phyloP scores from a whole-genome alignment of 2,329 filamentous ascomycete species.

The Curvularia eragrostidis region DNA sequence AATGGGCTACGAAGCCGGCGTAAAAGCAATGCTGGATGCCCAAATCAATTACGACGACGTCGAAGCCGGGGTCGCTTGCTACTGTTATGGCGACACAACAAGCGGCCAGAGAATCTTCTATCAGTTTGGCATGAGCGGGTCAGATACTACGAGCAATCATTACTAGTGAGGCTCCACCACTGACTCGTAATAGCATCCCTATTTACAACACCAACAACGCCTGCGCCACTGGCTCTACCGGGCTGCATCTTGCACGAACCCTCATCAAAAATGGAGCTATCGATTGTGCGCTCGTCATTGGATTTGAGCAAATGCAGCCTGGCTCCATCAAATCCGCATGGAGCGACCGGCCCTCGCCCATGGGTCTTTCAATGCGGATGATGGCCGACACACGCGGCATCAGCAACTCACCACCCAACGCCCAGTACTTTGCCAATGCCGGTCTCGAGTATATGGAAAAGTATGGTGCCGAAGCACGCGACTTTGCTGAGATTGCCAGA shows the following conservation, averaged over 20 bases:
- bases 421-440: slow-evolving; percentile 94
- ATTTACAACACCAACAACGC: slow-evolving; percentile 99
- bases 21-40: slow-evolving; percentile 81
- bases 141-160: slow-evolving; percentile 7
- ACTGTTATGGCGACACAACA: slow-evolving; percentile 94
- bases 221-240: slow-evolving; percentile 90
- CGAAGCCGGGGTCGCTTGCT: slow-evolving; percentile 90
- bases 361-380: slow-evolving; percentile 74
- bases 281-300: slow-evolving; percentile 87
- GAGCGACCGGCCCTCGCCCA: slow-evolving; percentile 81
- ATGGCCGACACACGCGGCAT: slow-evolving; percentile 82
- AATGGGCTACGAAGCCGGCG: slow-evolving; percentile 86
- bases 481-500: slow-evolving; percentile 92
- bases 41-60: slow-evolving; percentile 96
- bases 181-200: slow-evolving; percentile 67
- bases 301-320: slow-evolving; percentile 97
- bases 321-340: slow-evolving; percentile 82
- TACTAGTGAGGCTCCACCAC: neutral
- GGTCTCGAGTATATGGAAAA: slow-evolving; percentile 94
- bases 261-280: slow-evolving; percentile 79
- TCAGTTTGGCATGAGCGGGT: slow-evolving; percentile 89
- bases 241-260: slow-evolving; percentile 79
- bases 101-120: slow-evolving; percentile 96
- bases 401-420: slow-evolving; percentile 79
- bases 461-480: slow-evolving; percentile 80